Conservation (phyloP, 2,329 filamentous ascomycete genomes). For the Diaporthe nobilis region DNA sequence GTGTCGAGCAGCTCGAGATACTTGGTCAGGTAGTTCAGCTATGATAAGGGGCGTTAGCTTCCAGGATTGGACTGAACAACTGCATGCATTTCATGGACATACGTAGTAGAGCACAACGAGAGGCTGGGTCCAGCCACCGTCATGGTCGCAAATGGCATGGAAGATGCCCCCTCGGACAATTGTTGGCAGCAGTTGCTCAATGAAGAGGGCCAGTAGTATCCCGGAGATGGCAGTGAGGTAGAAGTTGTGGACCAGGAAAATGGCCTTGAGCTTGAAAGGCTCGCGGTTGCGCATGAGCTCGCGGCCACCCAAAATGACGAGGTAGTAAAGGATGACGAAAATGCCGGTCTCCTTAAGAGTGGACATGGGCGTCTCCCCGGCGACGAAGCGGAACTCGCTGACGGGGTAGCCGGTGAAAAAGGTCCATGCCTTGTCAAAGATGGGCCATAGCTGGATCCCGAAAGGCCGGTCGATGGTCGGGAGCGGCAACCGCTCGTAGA, state of each 20-base stretch:
- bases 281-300: slow-evolving; percentile 91
- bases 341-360: slow-evolving; percentile 86
- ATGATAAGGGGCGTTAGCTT: slow-evolving; percentile 53
- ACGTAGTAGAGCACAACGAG: slow-evolving; percentile 98
- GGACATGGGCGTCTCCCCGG: slow-evolving; percentile 88
- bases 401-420: slow-evolving; percentile 83
- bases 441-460: slow-evolving; percentile 91
- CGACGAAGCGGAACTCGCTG: slow-evolving; percentile 87
- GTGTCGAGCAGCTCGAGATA: slow-evolving; percentile 97
- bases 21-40: slow-evolving; percentile 99
- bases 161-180: slow-evolving; percentile 87
- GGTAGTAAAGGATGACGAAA: slow-evolving; percentile 90
- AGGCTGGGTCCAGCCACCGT: slow-evolving; percentile 94
- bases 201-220: slow-evolving; percentile 84
- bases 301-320: slow-evolving; percentile 92
- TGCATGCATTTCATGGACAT: slow-evolving; percentile 56
- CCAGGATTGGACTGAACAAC: background rate
- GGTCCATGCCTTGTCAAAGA: slow-evolving; percentile 91
- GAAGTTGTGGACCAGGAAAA: slow-evolving; percentile 98
- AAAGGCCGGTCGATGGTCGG: slow-evolving; percentile 94
- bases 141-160: slow-evolving; percentile 84
- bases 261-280: slow-evolving; percentile 86
- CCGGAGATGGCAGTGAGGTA: slow-evolving; percentile 89
- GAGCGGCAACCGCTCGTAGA: slow-evolving; percentile 71
- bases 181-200: slow-evolving; percentile 91